Evolutionary conservation across 352 stramenopile species (phyloP), one percentile per base, ranked within the genome.

Genomic region (Phytophthora citrophthora): DNA sequence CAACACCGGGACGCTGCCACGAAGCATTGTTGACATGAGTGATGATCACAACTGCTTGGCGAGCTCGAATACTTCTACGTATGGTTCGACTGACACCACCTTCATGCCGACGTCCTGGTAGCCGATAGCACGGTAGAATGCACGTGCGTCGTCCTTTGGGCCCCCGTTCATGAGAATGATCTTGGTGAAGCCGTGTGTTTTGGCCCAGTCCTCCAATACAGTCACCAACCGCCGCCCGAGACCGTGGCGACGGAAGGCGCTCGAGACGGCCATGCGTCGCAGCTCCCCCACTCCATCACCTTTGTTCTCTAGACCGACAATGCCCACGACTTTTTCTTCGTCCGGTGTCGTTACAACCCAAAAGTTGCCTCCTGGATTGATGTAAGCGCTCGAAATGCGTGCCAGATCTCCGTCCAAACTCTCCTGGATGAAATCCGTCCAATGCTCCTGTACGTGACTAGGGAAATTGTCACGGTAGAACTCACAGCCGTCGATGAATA

Each of bases 201-300:
- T 69, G 15, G 72, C 75, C 75, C 75, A 87, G 6, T 34, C 32
- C 64, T 87, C 77, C 13, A 84, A 54, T 12, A 81, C 69, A 10
- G 45, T 29, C 16, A 87, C 70, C 2, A 87, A 61, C 18, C 55
- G 53, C 9, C 69, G 71, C 9, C 70, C 79, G 31, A 88, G 38
- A 0, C 79, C 79, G 26, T 70, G 63, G 15, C 72, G 72, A 7
- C 74, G 74, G 53, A 72, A 83, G 13, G 46, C 61, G 18, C 45
- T 55, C 2, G 64, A 68, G 26, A 86, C 64, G 4, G 76, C 73
- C 66, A 88, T 78, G 31, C 79, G 76, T 2, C 79, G 61, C 41
- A 88, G 54, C 55, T 88, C 76, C 24, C 69, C 75, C 8, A 60
- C 49, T 2, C 47, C 52, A n/a, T 74, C 54, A 0, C 50, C 58